Evolutionary conservation across 164 flowering plant genomes (phyloP).

Genomic region (Tinospora cordifolia): DNA sequence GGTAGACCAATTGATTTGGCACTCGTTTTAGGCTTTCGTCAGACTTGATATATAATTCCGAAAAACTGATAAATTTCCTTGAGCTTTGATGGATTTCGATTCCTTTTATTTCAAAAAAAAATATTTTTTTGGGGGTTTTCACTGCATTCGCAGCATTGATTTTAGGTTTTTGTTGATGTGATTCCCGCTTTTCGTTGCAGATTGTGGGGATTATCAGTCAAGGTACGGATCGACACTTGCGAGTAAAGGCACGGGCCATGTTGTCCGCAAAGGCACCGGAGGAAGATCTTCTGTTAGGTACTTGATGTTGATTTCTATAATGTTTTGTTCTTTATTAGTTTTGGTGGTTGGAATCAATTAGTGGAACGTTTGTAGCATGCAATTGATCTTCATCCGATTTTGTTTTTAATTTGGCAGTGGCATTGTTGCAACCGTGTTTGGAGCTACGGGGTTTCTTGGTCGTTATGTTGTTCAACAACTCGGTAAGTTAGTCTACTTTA

Average conservation of each 20-base stretch:
- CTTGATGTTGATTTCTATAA: not conserved
- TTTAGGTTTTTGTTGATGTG: not conserved
- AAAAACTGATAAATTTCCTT: not conserved
- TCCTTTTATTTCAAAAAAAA: not conserved
- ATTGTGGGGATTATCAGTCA: constrained; percentile 50
- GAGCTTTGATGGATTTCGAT: not conserved
- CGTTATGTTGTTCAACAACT: constrained; percentile 95
- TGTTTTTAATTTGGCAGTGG: constrained; percentile 52
- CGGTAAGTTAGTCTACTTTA: constrained; percentile 42
- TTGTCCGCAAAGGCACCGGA: constrained; percentile 95
- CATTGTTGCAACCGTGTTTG: constrained; percentile 89
- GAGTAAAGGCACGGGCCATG: constrained; percentile 55
- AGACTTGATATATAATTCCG: not conserved
- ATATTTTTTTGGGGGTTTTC: not conserved
- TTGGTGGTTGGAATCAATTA: no score
- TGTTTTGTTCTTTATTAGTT: no score
- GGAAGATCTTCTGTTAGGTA: constrained; percentile 99
- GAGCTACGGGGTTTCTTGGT: constrained; percentile 97
- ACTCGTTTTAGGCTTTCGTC: constrained; percentile 1
- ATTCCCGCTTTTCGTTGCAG: constrained; percentile 26
- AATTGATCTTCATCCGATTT: constrained; percentile 1
- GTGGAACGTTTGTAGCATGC: not conserved
- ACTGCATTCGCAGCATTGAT: not conserved
- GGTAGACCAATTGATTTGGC: not conserved
- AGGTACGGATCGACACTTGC: constrained; percentile 59